Evolutionary conservation across 306 rosid genomes (phyloP).

Genomic region (Cucumis hystrix): DNA sequence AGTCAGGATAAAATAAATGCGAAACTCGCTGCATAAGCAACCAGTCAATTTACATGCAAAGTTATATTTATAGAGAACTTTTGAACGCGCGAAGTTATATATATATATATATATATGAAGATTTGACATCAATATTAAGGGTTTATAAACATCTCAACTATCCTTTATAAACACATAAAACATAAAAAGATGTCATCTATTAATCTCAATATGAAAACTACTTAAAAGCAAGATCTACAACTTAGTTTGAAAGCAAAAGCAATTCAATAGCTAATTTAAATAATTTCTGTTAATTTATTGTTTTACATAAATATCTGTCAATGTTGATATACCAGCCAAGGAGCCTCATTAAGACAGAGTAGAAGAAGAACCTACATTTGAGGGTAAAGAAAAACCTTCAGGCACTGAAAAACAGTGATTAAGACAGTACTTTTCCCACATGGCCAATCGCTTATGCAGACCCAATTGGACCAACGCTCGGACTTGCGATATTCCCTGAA

Average conservation of each 20-base stretch:
- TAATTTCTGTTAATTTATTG: no score
- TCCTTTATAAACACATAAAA: background rate
- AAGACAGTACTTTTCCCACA: constrained; percentile 75
- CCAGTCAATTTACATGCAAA: background rate
- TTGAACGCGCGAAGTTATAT: background rate
- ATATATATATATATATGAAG: background rate
- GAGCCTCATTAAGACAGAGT: background rate
- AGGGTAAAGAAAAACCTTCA: constrained; percentile 41
- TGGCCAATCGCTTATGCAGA: constrained; percentile 40
- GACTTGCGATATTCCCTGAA: constrained; percentile 44
- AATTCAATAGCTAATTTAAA: no score
- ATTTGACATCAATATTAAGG: background rate
- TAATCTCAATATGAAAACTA: background rate
- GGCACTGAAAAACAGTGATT: constrained; percentile 63
- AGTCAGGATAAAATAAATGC: background rate
- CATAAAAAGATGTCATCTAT: background rate
- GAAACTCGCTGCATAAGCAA: background rate
- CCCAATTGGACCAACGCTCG: constrained; percentile 36
- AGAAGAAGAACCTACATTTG: constrained; percentile 27
- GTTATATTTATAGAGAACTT: no score
- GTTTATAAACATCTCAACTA: no score
- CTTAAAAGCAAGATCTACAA: background rate
- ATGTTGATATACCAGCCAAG: no score
- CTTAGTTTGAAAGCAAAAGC: background rate
- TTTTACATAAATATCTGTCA: no score